Evolutionary conservation across 1,139 yeast species (phyloP), one percentile per base, ranked within the genome.

Genomic region (Groenewaldozyma sp.): DNA sequence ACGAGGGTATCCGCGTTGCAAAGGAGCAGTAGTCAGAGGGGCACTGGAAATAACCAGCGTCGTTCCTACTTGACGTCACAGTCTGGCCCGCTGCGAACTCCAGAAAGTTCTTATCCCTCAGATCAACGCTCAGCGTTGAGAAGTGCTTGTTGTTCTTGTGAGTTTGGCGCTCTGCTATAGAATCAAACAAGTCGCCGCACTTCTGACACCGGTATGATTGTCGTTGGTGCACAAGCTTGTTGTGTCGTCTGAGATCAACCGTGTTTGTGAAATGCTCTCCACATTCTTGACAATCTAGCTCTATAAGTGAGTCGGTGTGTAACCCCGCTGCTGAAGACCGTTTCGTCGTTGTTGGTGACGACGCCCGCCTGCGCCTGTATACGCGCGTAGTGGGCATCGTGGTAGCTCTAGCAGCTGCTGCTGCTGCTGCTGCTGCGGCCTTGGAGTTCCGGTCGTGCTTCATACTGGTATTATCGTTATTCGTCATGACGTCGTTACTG

Each of bases 131-230:
- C 31, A 54, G 50, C 31, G 44, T 47, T 6, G 51, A 42, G 34
- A 50, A 52, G 36, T 54, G 58, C 39, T 46, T 45, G 46, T 54
- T 54, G 43, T 54, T 54, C 36, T 54, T 54, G 46, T 54, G 58
- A 14, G 58, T 54, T 36, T 54, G 58, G 3, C 58, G 46, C 35
- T 53, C 57, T 10, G 58, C 56, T 9, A 53, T 49, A 4, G 55
- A 47, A 5, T 40, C 38, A 43, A 54, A 54, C 36, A 53, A 48
- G 41, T 53, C 52, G 18, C 57, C 56, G 36, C 58, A 54, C 29
- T 50, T 52, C 17, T 56, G 52, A 36, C 58, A 54, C 44, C 52
- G 50, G 50, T 44, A 54, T 20, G 50, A 44, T 36, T 48, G 45
- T 27, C 46, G 40, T 28, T 46, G 49, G 42, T 54, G 58, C 14